A percentile compares a stretch with the other conserved stretches of the same genome.
phyloP scores from a whole-genome alignment of 495 filamentous ascomycete genomes.

The Penicillium paradoxum region DNA sequence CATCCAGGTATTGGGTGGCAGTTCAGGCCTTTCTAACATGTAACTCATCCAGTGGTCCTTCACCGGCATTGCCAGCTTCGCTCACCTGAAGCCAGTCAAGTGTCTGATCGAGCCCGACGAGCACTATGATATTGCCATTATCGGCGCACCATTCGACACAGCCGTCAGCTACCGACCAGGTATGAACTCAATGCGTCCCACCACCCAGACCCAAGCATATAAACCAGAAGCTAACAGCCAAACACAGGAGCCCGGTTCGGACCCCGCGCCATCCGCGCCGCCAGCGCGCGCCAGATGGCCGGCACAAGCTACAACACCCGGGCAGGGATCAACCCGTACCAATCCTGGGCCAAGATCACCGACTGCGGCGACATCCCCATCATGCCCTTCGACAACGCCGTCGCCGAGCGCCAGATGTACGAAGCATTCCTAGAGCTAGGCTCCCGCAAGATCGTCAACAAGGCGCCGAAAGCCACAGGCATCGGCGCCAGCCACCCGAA shows the following conservation, averaged over 20 bases:
- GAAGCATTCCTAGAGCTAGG: constrained; percentile 66
- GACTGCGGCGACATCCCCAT: constrained; percentile 85
- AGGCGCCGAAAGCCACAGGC: constrained; percentile 30
- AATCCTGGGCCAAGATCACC: constrained; percentile 64
- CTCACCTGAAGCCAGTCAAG: constrained; percentile 67
- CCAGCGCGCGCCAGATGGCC: constrained; percentile 65
- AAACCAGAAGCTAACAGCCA: constrained; percentile 6
- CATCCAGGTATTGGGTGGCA: not conserved
- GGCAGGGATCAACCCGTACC: constrained; percentile 71
- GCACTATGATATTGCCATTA: constrained; percentile 71
- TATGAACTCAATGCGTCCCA: constrained; percentile 26
- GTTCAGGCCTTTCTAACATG: not conserved
- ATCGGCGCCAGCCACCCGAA: constrained; percentile 52
- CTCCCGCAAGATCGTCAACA: constrained; percentile 39
- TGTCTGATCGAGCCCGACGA: constrained; percentile 65
- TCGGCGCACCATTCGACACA: constrained; percentile 82
- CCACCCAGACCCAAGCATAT: constrained; percentile 14
- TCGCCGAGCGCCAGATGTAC: constrained; percentile 73
- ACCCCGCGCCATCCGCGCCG: constrained; percentile 75
- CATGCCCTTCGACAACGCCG: constrained; percentile 69
- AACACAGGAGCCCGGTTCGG: constrained; percentile 68
- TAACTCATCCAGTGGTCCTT: constrained; percentile 58
- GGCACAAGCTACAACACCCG: constrained; percentile 75
- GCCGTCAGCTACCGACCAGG: constrained; percentile 75
- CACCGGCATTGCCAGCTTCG: constrained; percentile 74